Evolutionary conservation across 371 early-diverging fungal species (phyloP), one percentile per base, ranked within the genome.

Genomic region (Circinella umbellata): DNA sequence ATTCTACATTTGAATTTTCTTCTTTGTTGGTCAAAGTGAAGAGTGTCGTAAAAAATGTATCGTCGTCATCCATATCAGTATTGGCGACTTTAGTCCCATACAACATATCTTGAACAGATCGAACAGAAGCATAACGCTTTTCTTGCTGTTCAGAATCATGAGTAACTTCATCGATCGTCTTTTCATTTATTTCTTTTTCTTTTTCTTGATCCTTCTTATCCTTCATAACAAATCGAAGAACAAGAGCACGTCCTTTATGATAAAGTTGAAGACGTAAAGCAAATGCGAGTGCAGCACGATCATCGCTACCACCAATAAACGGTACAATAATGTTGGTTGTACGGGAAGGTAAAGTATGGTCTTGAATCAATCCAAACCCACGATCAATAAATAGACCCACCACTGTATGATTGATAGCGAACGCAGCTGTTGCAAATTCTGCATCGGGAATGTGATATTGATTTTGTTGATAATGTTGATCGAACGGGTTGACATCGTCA

Each of bases 311-410:
- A 34, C 92, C 92, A 64, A 88, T 82, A 80, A 71, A 71, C 27
- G 74, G 73, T 3, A 74, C 73, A 42, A 79, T 54, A 42, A 82
- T 70, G 37, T 68, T 61, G 36, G 67, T 61, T 36, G 67, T 38
- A 15, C 46, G 20, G 18, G 66, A 47, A 48, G 66, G 11, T 2
- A 89, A 57, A 38, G 67, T 57, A 69, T 42, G 51, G 60, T 38
- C 36, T 27, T 61, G 38, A n/a, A 63, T 54, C 51, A 65, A 66
- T 10, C 90, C 90, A 68, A 93, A 82, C 1, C 94, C 93, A 18
- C 91, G 86, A 69, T 94, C 93, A 51, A 93, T 82, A 72, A 93
- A 90, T 37, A 92, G 81, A 17, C 82, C 92, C 10, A 73, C 66
- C 0, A 69, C 48, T 14, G 64, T 68, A 15, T 71, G 72, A 4